Evolutionary conservation across 768 basidiomycete genomes (phyloP), one percentile per base, ranked within the genome.

Genomic region (Mycena polygramma): DNA sequence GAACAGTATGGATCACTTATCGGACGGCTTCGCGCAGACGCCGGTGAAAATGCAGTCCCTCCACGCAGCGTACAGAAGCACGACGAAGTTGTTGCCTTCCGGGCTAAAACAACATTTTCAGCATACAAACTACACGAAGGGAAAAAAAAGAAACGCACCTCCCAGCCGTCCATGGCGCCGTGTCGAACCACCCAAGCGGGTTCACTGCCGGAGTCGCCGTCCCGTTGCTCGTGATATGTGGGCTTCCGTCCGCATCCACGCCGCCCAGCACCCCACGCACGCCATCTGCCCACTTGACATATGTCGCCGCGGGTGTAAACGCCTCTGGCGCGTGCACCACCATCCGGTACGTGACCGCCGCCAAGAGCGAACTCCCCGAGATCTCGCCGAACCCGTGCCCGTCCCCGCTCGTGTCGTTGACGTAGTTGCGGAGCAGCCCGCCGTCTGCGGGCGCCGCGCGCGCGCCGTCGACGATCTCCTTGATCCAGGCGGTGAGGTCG

Each of bases 391-490:
- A 87, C 5, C 84, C 83, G 63, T 79, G 75, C 4, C 73, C 78
- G 24, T 73, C 74, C 0, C 57, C 57, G 7, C 69, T 64, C 6
- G 64, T 36, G 51, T 83, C 80, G 71, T 84, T 66, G 6, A 81
- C 70, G 70, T 85, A 87, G 68, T 87, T 87, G 43, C 83, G 77
- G 13, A 86, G 69, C 2, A 87, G 77, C 1, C 81, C 81, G 20
- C 73, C 72, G 30, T 84, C 83, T 14, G 63, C 57, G 0, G 78
- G 69, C 4, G 79, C 74, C 2, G 54, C 65, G 63, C 81, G 81
- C 30, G 80, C 86, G 7, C 81, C 86, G 63, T 87, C 84, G 26
- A 87, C 46, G 63, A 87, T 87, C 61, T 85, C 85, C 75, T 81
- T 80, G 73, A 87, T 84, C 75, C 80, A 84, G 4, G 63, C 62